These are phyloP conservation scores for Gossypium anomalum DNA, from an alignment of 345 rosid genomes.

Conservation along the genomic window DNA sequence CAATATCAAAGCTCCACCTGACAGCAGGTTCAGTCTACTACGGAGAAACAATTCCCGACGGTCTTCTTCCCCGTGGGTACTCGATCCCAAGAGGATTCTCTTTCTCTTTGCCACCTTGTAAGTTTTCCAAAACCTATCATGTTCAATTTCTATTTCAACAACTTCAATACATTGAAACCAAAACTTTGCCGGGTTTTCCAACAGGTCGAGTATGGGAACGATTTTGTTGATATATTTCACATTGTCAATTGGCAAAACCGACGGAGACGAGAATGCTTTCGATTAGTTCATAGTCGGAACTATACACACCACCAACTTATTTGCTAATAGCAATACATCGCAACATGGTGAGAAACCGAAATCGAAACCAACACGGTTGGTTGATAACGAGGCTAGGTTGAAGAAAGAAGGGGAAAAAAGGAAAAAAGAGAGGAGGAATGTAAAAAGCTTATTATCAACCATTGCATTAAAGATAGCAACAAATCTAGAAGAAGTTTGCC, in stretches of 20 bases:
- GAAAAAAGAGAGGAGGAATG: constrained; percentile 13
- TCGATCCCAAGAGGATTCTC: constrained; percentile 87
- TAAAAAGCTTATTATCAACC: constrained; percentile 22
- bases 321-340: not conserved
- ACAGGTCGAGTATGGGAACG: constrained; percentile 96
- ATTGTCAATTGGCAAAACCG: constrained; percentile 47
- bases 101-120: constrained; percentile 86
- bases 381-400: not conserved
- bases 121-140: constrained; percentile 24
- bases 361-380: constrained; percentile 5
- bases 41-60: constrained; percentile 74
- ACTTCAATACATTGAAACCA: not conserved
- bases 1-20: constrained; percentile 31
- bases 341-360: constrained; percentile 4
- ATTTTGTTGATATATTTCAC: constrained; percentile 90
- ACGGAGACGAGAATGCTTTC: constrained; percentile 29
- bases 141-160: not conserved
- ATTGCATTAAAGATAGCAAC: constrained; percentile 6
- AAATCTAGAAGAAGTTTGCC: not conserved
- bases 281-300: constrained; percentile 27
- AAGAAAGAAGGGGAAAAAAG: not conserved
- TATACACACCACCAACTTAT: not conserved
- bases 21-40: constrained; percentile 34
- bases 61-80: constrained; percentile 44
- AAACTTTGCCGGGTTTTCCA: not conserved